Evolutionary conservation across 1,284 basidiomycete genomes (phyloP).

Genomic region (Microbotryomycetes sp.): DNA sequence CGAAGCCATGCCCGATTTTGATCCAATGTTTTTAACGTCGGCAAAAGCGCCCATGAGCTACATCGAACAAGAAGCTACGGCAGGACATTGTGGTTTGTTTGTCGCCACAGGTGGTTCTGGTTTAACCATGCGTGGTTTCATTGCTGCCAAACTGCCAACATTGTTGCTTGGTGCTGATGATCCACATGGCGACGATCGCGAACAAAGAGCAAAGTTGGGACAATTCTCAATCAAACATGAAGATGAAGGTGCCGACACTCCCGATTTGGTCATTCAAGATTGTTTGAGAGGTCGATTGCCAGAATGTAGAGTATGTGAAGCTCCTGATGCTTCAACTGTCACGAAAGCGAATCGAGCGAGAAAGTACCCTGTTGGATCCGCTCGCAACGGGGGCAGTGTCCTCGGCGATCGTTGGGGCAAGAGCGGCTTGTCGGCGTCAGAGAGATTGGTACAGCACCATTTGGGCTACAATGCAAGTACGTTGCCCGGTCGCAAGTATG

Average conservation of each 20-base stretch:
- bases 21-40: background rate
- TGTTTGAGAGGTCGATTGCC: constrained; percentile 15
- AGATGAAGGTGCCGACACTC: constrained; percentile 26
- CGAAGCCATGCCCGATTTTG: constrained; percentile 18
- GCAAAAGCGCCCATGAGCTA: background rate
- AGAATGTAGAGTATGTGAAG: constrained; percentile 13
- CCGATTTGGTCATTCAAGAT: constrained; percentile 27
- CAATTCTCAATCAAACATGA: constrained; percentile 11
- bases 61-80: background rate
- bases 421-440: constrained; percentile 20
- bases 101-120: constrained; percentile 24
- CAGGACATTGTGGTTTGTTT: constrained; percentile 24
- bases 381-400: constrained; percentile 3
- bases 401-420: constrained; percentile 19
- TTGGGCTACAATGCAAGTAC: constrained; percentile 25
- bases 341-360: background rate
- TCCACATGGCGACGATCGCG: constrained; percentile 12
- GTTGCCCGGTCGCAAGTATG: constrained; percentile 25
- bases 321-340: constrained; percentile 5
- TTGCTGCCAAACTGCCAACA: constrained; percentile 16
- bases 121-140: constrained; percentile 14
- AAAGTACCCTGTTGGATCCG: background rate
- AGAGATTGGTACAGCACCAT: constrained; percentile 21
- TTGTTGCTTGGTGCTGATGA: constrained; percentile 17
- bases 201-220: constrained; percentile 10